Conservation (phyloP, 106 monocot species). For the Acanthochlamys bracteata region DNA sequence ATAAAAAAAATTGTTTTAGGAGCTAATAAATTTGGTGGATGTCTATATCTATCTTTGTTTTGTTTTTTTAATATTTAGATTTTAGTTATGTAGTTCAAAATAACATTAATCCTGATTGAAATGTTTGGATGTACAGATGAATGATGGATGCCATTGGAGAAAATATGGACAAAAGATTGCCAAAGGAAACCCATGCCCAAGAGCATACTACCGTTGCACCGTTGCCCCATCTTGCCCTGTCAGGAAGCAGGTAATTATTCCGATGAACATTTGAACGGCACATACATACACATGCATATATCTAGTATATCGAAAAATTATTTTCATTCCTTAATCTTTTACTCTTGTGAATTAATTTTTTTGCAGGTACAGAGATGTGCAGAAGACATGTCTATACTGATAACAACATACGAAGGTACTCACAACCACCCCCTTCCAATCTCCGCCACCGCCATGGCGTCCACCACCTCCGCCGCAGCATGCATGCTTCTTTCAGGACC, state of each 20-base stretch:
- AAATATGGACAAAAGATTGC: conserved; percentile 96
- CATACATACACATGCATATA: too few species aligned
- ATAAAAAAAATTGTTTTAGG: too few species aligned
- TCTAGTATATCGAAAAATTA: too few species aligned
- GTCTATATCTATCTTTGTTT: too few species aligned
- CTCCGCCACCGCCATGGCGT: conserved; percentile 83
- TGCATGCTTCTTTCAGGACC: conserved; percentile 65
- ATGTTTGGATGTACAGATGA: conserved; percentile 35
- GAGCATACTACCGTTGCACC: conserved; percentile 91
- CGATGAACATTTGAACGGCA: too few species aligned
- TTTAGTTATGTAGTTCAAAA: too few species aligned
- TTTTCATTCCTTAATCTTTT: too few species aligned
- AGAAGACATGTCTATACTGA: conserved; percentile 58
- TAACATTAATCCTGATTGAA: too few species aligned
- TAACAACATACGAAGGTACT: conserved; percentile 69
- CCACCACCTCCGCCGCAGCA: conserved; percentile 70
- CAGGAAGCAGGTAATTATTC: conserved; percentile 64
- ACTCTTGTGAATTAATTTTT: too few species aligned
- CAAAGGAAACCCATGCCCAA: conserved; percentile 89
- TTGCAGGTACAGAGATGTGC: conserved; percentile 62
- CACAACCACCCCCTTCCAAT: conserved; percentile 62
- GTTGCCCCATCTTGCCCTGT: conserved; percentile 81
- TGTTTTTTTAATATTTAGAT: too few species aligned
- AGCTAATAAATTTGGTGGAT: too few species aligned
- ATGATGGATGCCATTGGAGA: conserved; percentile 94